Base-by-base conservation (phyloP, 2,329 filamentous ascomycete species). In the Lasiodiplodia hormozganensis region DNA sequence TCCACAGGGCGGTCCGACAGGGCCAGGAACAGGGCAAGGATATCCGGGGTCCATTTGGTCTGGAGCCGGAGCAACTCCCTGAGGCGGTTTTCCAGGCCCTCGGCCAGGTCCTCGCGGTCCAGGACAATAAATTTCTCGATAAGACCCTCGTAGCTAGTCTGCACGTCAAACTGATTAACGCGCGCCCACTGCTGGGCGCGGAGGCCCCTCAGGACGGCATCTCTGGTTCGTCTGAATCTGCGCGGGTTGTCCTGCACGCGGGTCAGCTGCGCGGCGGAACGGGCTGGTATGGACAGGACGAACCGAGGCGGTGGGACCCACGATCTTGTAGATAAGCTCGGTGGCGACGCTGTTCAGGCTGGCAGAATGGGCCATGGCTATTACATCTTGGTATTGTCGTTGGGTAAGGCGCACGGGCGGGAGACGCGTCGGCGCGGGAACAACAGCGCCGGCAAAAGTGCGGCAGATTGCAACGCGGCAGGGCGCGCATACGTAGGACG, bases 71-170 rank as follows among this genome's bases (percentile, higher is more conserved):
- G 81, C 23, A 97, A 79, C 69, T 89, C 86, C 49, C 85, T 81
- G 16, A 93, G 78, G 43, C 91, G 85, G 53, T 77, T 75, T 49
- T 83, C 81, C 43, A 94, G 81, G 6, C 89, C 89, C 76, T 94
- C 89, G 14, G 93, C 93, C 31, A 97, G 82, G 49, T 88, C 88
- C 73, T 97, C 94, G 70, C 92, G 89, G 75, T 92, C 90, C 58
- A 93, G 85, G 66, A 98, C 86, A 38, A 89, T 87, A 73, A 97
- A 96, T 73, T 95, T 94, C 81, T 98, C 96, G 72, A 94, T 90
- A 2, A 97, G 83, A 0, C 83, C 83, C 25, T 77, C 73, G 21
- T 80, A 76, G 43, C 73, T 78, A 2, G 78, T 72, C 52, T 77
- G 76, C 36, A 85, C 77, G n/a, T 82, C 81, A 73, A 85, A 85